Base-by-base conservation (phyloP, 371 early-diverging fungal species). In the Apophysomyces sp. region DNA sequence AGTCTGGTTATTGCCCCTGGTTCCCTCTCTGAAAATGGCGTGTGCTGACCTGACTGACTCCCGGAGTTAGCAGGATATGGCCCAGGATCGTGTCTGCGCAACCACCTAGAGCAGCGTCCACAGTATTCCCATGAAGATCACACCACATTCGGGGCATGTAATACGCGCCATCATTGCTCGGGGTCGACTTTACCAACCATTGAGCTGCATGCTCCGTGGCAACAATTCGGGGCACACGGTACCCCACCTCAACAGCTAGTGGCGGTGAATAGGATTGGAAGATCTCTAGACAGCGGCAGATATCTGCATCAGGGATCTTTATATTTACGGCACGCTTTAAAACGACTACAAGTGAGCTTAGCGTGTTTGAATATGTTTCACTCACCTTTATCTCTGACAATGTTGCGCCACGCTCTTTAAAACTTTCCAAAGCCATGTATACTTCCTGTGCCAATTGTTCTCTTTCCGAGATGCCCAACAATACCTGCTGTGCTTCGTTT, bases 121-220 rank as follows among this genome's bases (percentile, higher is more conserved):
- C 44, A 2, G 44, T 44, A n/a, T 37, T 39, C 3, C 62, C 62
- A 30, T 54, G 37, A 32, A 55, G 31, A 31, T 29, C 29, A 31
- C 28, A 41, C 62, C 62, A 61, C 55, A 61, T 55, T 31, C 62
- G 27, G 9, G 62, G 62, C 31, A 31, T 37, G 31, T 55, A 55
- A 28, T 61, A 41, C 4, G 1, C 36, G 13, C 13, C 18, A 0
- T 21, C 36, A 8, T 37, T 30, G n/a, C n/a, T 6, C 1, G 16
- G n/a, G 4, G n/a, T 16, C 11, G 41, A 16, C 44, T 21, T 41
- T 1, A 55, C 9, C 8, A 55, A 4, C 62, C 62, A 61, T n/a
- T 9, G n/a, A 2, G 32, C 4, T 30, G 44, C 30, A 30, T 49
- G 28, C 52, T 16, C 53, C 39, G 29, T 49, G 28, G 24, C 13